phyloP scores from a whole-genome alignment of 75 land plant genomes.

The Cunninghamia lanceolata region DNA sequence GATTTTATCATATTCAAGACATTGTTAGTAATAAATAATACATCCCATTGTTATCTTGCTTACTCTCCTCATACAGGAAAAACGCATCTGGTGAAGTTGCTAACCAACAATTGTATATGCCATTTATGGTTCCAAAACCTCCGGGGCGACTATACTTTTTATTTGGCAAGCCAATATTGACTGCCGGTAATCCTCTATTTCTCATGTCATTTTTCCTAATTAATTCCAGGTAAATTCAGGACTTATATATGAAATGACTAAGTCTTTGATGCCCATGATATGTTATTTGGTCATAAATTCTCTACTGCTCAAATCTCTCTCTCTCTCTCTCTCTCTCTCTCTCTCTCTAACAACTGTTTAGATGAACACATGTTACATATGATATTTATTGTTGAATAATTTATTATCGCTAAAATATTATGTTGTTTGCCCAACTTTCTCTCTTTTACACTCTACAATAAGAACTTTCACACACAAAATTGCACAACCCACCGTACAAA shows the following conservation, averaged over 20 bases:
- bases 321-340: not conserved
- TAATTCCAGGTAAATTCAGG: not conserved
- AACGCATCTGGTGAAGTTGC: constrained; percentile 53
- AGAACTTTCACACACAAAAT: not conserved
- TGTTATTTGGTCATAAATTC: not conserved
- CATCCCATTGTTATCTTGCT: not conserved
- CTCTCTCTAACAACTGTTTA: not conserved
- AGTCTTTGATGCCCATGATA: not conserved
- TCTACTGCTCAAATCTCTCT: not conserved
- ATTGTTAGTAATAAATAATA: not conserved
- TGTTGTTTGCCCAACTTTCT: not conserved
- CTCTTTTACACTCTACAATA: not conserved
- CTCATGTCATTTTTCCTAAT: not conserved
- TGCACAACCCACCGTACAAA: not conserved
- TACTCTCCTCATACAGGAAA: constrained; percentile 28
- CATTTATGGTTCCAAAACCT: constrained; percentile 57
- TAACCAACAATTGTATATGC: constrained; percentile 47
- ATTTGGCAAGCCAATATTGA: constrained; percentile 80
- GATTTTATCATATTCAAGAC: not conserved
- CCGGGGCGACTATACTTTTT: constrained; percentile 72
- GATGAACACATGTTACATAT: not conserved
- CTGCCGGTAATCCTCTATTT: not conserved
- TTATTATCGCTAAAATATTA: not conserved
- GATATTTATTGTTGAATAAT: too few relatives aligned
- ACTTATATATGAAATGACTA: not conserved